Percentiles rank a stretch among this genome's conserved stretches.
Evolutionary conservation across 495 filamentous ascomycete species (phyloP).

Genomic region (Lepraria neglecta): DNA sequence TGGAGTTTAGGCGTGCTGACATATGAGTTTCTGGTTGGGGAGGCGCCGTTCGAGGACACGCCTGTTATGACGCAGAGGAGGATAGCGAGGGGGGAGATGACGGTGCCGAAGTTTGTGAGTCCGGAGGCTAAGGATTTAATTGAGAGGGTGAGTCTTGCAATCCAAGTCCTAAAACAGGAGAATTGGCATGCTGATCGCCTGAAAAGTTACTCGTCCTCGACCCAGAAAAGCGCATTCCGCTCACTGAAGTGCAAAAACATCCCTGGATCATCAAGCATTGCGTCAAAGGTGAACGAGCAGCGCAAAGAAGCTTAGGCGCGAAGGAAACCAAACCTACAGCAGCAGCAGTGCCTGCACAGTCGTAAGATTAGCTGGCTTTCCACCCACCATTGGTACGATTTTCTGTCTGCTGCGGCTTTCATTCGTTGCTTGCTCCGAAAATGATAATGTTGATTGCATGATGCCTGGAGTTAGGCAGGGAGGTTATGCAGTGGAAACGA

Average conservation of each 20-base stretch:
- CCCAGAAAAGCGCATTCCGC: constrained; percentile 83
- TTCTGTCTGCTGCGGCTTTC: neutral
- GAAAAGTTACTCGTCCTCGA: constrained; percentile 81
- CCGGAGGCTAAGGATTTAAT: constrained; percentile 89
- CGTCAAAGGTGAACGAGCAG: constrained; percentile 62
- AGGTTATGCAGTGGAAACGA: no score
- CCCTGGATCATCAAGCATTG: constrained; percentile 99
- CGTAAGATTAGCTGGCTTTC: neutral
- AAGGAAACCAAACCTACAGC: constrained; percentile 36
- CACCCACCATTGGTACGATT: neutral
- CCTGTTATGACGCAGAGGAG: constrained; percentile 89
- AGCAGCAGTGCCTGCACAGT: constrained; percentile 27
- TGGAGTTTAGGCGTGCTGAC: constrained; percentile 94
- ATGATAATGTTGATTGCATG: neutral
- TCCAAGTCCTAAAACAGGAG: neutral
- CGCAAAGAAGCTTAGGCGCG: constrained; percentile 43
- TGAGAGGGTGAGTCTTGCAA: constrained; percentile 58
- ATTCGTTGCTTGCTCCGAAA: neutral
- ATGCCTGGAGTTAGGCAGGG: no score
- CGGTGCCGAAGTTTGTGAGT: constrained; percentile 82
- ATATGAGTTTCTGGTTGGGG: constrained; percentile 93
- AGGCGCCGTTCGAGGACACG: constrained; percentile 94
- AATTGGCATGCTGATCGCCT: neutral
- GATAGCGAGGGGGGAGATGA: constrained; percentile 87
- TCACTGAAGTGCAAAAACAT: constrained; percentile 83